Evolutionary conservation across 306 rosid species (phyloP), one percentile per base, ranked within the genome.

Genomic region (Acacia crassicarpa): DNA sequence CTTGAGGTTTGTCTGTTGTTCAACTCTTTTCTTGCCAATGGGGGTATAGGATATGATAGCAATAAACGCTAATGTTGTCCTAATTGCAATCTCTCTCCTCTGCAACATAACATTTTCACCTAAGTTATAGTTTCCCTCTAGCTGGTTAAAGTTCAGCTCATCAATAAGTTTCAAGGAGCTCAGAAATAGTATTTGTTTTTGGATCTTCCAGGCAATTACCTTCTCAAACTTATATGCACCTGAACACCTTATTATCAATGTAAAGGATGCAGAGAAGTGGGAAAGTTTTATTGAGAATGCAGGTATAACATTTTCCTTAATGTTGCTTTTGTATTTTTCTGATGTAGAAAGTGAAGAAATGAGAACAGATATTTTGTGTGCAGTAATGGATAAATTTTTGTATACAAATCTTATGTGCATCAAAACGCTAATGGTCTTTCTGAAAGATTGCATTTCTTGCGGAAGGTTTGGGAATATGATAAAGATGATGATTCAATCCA

Each of bases 201-300:
- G 76, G 54, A 51, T 76, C 80, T 89, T 79, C 78, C 97, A 95
- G 99, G 99, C 99, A 13, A 76, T 95, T 84, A 85, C 85, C 13
- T 95, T 95, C 86, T 95, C 99, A 80, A 95, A 95, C 91, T 69
- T 92, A 35, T 95, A 92, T 82, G 98, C 99, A 78, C 99, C 99
- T 0, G 98, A 95, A 87, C 99, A 95, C 88, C 91, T 93, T 80
- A 93, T 93, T 51, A 81, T 93, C 83, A 95, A 93, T 38, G 98
- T 95, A 49, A 84, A 85, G 80, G 98, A 95, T 73, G 99, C 99
- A 45, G 98, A 95, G 77, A 93, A 90, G 85, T 95, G 99, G 99
- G 99, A 95, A 88, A 88, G 89, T 86, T 91, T 91, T 89, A 89
- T 95, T 75, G 97, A 95, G 82, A 95, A 95, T 85, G 99, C 99